A percentile compares a stretch with the other conserved stretches of the same genome.
These are phyloP conservation scores for Cudoniella acicularis DNA, from an alignment of 495 filamentous ascomycete species.

Conservation along the genomic window DNA sequence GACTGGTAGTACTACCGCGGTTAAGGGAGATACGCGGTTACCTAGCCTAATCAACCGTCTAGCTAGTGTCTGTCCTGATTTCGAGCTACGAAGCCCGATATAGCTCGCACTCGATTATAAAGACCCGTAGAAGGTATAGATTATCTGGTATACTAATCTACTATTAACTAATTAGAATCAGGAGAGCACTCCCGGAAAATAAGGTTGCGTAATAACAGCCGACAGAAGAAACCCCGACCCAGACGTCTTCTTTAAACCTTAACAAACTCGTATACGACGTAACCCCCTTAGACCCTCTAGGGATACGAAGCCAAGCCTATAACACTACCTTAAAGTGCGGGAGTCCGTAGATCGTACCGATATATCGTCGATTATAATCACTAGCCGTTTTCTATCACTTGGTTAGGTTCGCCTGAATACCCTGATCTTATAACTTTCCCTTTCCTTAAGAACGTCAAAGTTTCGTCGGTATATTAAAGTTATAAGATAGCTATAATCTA, in stretches of 20 bases:
- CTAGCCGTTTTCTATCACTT: background rate
- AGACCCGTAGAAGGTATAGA: too few relatives aligned
- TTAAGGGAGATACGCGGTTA: too few relatives aligned
- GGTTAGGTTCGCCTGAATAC: background rate
- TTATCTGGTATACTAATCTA: too few relatives aligned
- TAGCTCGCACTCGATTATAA: too few relatives aligned
- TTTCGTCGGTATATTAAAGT: constrained; percentile 6
- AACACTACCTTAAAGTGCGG: constrained; percentile 7
- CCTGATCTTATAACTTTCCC: background rate
- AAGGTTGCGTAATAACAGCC: constrained; percentile 1
- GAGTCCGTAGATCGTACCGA: background rate
- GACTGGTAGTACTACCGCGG: too few relatives aligned
- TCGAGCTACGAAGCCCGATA: too few relatives aligned
- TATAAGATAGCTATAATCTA: constrained; percentile 5
- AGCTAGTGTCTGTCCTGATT: too few relatives aligned
- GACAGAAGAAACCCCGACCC: constrained; percentile 1
- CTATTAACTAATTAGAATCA: constrained; percentile 7
- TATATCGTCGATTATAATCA: constrained; percentile 4
- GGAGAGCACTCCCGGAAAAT: background rate
- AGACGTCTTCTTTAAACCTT: background rate
- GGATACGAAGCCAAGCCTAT: constrained; percentile 1
- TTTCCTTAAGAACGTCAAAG: background rate
- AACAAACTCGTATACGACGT: constrained; percentile 3
- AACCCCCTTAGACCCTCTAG: constrained; percentile 2
- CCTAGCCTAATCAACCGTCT: too few relatives aligned